Evolutionary conservation across 2,329 filamentous ascomycete genomes (phyloP).

Genomic region (Pseudocercospora cruenta): DNA sequence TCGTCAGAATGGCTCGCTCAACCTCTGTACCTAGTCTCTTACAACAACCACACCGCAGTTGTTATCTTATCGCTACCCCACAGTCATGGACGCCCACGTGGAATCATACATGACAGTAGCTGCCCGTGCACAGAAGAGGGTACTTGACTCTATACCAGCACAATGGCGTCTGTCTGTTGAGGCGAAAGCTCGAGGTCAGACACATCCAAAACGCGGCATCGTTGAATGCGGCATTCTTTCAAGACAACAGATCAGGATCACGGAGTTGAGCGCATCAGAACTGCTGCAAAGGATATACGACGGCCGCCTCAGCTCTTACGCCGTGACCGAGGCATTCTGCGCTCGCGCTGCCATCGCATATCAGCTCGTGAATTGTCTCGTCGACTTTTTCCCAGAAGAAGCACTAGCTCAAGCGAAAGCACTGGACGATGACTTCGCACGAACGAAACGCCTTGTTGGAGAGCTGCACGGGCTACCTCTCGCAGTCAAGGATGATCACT

Average conservation of each 20-base stretch:
- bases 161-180: neutral
- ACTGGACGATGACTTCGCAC: neutral
- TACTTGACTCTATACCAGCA: slow-evolving; percentile 3
- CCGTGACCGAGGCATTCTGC: slow-evolving; percentile 11
- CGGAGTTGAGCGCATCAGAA: slow-evolving; percentile 3
- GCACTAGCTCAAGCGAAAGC: slow-evolving; percentile 4
- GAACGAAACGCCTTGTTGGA: slow-evolving; percentile 3
- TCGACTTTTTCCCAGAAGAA: slow-evolving; percentile 14
- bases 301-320: slow-evolving; percentile 5
- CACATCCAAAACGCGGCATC: neutral
- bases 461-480: slow-evolving; percentile 9
- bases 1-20: neutral
- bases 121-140: neutral
- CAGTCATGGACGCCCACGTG: neutral
- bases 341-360: slow-evolving; percentile 11
- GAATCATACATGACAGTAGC: slow-evolving; percentile 9
- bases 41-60: neutral
- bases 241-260: neutral
- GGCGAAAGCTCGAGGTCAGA: neutral
- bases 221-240: neutral
- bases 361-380: slow-evolving; percentile 14
- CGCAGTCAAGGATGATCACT: slow-evolving; percentile 8
- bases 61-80: neutral
- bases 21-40: neutral
- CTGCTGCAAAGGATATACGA: slow-evolving; percentile 3